Base-by-base conservation (phyloP, 306 rosid genomes). In the Mucuna pruriens region DNA sequence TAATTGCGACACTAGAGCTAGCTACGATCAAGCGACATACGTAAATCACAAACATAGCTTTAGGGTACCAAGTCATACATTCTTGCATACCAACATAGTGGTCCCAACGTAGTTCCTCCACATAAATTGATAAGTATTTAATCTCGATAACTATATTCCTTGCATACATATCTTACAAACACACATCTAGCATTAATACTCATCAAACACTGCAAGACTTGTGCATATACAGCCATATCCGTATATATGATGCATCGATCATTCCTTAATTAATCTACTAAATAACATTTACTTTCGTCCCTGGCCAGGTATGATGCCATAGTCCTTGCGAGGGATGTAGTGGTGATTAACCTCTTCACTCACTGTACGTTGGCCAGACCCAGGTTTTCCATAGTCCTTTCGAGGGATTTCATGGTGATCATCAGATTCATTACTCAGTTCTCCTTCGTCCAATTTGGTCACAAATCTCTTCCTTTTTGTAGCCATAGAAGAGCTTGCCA, bases 291-390 rank as follows among this genome's bases (percentile, higher is more conserved):
- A 38, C 4, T 76, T 71, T 48, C 76, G 52, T 62, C 34, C 71
- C 23, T 52, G 57, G 20, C 57, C 25, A 66, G 82, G 66, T 26
- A 38, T 23, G 11, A 38, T 23, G 11, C 9, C 44, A 66, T 64
- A 78, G 12, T 40, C 64, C 58, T 12, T 65, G 26, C 67, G 83
- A 65, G 87, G 86, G 58, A 84, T 65, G 55, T 36, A 34, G 73
- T 73, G 86, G 45, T 84, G 86, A 78, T 79, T 77, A 23, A 42
- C 48, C 42, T 55, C 80, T 10, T 84, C 77, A 33, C 48, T 38
- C 9, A 17, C 39, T 1, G 45, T 57, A 48, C 8, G 48, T 5
- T 38, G 49, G 8, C 19, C 72, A 23, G 63, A 46, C 5, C 81
- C 81, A 16, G 64, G 81, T 46, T 64, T 65, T 0, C 67, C 82